Evolutionary conservation across 352 stramenopile species (phyloP), one percentile per base, ranked within the genome.

Genomic region (Pythium folliculosum): DNA sequence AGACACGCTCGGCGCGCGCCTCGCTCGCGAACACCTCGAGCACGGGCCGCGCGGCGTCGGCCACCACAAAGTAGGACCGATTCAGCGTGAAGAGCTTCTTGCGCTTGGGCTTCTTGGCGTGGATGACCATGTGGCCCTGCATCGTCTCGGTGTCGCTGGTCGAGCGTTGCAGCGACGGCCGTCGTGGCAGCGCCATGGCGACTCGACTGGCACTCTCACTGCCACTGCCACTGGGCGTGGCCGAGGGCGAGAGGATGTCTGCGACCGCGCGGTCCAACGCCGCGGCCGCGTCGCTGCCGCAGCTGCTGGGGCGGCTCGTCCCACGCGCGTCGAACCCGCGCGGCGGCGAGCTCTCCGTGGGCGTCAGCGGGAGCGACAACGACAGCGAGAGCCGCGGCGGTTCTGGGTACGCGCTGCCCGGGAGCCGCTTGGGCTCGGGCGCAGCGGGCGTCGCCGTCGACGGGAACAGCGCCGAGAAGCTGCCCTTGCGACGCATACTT

Each of bases 11-110:
- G 8, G 70, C 62, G 22, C 78, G 72, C 19, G 71, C 65, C 27
- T 91, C 81, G 63, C 78, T 90, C 63, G 73, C 79, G 60, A 90
- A 92, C 47, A 89, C 72, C 52, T 89, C 78, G 30, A 91, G 76
- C 50, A 83, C 72, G 53, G 80, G 74, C 53, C 87, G 86, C 62
- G 35, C 62, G 14, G 72, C 69, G 59, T 88, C 84, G 13, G 71
- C 75, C 38, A 89, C 78, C 12, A 91, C 80, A 52, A 69, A 77
- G 40, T 73, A 91, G 22, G 76, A 69, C 10, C 77, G 72, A 25
- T 86, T 77, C 45, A 79, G 61, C 47, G 74, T 66, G 52, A 89
- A 86, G 32, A 86, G 73, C 49, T 84, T 78, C 30, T 80, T 80
- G 23, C 76, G 67, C 44, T 69, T 69, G 52, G 77, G 73, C 30